phyloP scores from a whole-genome alignment of 495 filamentous ascomycete species.

The Talaromyces nanjingensis region DNA sequence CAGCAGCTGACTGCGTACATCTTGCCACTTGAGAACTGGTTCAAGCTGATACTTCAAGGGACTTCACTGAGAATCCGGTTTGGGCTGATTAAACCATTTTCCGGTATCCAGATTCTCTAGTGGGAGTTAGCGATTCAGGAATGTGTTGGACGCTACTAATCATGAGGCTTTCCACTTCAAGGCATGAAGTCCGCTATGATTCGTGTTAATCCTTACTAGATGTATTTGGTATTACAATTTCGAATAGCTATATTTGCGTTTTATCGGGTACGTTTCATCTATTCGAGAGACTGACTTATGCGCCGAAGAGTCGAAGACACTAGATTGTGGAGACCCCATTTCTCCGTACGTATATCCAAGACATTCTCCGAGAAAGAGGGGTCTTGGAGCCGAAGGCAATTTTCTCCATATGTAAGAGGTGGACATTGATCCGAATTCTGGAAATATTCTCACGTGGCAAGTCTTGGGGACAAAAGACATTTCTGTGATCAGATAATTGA shows the following conservation, averaged over 20 bases:
- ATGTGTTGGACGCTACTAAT: not conserved
- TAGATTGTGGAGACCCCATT: slow-evolving; percentile 1
- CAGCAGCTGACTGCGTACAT: not conserved
- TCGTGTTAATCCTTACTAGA: not conserved
- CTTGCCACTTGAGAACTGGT: no score
- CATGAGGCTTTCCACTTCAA: not conserved
- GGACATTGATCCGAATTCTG: not conserved
- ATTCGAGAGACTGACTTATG: not conserved
- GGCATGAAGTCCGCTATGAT: not conserved
- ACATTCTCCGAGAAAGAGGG: not conserved
- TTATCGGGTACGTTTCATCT: not conserved
- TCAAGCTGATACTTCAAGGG: no score
- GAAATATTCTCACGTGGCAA: not conserved
- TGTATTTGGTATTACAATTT: not conserved
- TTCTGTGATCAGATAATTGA: not conserved
- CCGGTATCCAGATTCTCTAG: not conserved
- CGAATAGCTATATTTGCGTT: not conserved
- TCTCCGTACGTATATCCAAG: not conserved
- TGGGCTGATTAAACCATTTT: not conserved
- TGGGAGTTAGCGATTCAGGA: not conserved
- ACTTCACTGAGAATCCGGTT: no score
- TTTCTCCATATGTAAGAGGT: not conserved
- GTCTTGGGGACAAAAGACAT: not conserved
- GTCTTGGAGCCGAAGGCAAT: not conserved
- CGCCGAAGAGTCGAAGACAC: not conserved